Conservation (phyloP, 2,329 filamentous ascomycete genomes). For the Neobulgaria alba region DNA sequence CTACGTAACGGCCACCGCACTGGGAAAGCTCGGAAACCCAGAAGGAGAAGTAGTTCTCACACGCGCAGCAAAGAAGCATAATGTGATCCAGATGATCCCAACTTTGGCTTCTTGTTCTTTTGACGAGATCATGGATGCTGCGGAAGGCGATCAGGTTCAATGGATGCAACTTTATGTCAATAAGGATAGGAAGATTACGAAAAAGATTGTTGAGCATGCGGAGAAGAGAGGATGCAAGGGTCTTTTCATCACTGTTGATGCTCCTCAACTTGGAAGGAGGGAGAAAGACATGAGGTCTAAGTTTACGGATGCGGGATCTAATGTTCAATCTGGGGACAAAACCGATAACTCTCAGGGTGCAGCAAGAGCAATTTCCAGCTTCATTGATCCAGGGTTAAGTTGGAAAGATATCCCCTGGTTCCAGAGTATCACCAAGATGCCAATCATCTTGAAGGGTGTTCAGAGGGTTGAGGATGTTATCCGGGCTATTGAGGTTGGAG, state of each 20-base stretch:
- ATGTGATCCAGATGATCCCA: conserved; percentile 96
- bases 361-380: conserved; percentile 86
- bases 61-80: conserved; percentile 71
- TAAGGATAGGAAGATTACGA: conserved; percentile 85
- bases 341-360: conserved; percentile 89
- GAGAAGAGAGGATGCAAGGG: conserved; percentile 88
- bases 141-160: conserved; percentile 71
- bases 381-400: conserved; percentile 88
- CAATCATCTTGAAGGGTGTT: conserved; percentile 92
- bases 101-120: conserved; percentile 95
- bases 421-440: conserved; percentile 80
- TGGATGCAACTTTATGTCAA: conserved; percentile 97
- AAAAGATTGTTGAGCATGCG: conserved; percentile 83
- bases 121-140: conserved; percentile 90
- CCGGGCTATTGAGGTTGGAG: conserved; percentile 69
- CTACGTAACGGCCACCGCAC: conserved; percentile 91
- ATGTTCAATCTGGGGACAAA: conserved; percentile 65
- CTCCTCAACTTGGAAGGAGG: conserved; percentile 84
- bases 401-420: conserved; percentile 98
- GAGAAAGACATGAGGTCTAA: conserved; percentile 98
- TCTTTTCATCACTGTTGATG: conserved; percentile 97
- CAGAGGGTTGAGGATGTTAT: conserved; percentile 94
- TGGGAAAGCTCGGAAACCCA: conserved; percentile 88
- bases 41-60: conserved; percentile 93
- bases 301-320: conserved; percentile 74